Base-by-base conservation (phyloP, 441 rosid species). In the Jatropha podagrica region DNA sequence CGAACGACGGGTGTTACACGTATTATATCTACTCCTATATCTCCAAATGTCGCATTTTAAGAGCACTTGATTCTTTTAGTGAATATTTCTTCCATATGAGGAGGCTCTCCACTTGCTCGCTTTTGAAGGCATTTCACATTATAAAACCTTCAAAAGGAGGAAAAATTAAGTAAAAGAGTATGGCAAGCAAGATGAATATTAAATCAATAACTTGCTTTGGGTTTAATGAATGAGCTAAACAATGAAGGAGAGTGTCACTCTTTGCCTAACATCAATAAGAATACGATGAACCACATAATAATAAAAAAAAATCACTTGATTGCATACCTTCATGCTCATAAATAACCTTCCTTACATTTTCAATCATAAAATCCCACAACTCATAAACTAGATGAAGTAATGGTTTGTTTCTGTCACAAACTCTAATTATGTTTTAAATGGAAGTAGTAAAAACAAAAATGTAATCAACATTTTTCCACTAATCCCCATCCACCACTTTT, bases 301-400 rank as follows among this genome's bases (percentile, higher is more conserved):
- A 48, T 0, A 23, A 23, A 23, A 23, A 23, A 48, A 48, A 48
- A 12, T 52, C 56, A 52, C 14, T 5, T 17, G 15, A 52, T 52
- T 14, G 18, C 6, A 17, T 52, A 2, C 7, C 15, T 52, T 52
- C n/a, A 52, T 52, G 56, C n/a, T 17, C 56, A 52, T 52, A 52
- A 13, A 17, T 52, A 52, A 5, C 56, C 2, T 3, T 5, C n/a
- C 15, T 52, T 13, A 52, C 5, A 52, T 52, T 52, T 52, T 52
- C n/a, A 12, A 65, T 41, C 54, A 65, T 41, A 44, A 5, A 65
- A 65, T 65, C 69, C 17, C 27, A 65, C 15, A 65, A 42, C 14
- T 65, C 37, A 65, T 41, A 65, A 42, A 65, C 69, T 15, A 65
- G 44, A 42, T 65, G 69, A 44, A 65, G 32, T 1, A 12, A 65